A percentile compares a stretch with the other conserved stretches of the same genome.
Conservation (phyloP, 345 rosid species). For the Corchorus olitorius region DNA sequence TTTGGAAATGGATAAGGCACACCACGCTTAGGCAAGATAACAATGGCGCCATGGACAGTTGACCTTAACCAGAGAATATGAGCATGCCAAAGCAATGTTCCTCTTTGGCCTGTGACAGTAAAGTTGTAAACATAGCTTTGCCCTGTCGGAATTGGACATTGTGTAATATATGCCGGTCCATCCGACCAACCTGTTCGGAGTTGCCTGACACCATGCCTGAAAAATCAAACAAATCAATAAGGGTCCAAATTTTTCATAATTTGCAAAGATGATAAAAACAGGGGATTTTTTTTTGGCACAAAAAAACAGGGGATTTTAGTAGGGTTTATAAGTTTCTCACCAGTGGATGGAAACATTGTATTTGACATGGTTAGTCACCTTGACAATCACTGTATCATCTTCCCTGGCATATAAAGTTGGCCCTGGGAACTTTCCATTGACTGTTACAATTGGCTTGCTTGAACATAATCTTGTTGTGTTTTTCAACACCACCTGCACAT, state of each 20-base stretch:
- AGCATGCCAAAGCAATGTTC: slow-evolving; percentile 91
- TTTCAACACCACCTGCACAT: slow-evolving; percentile 64
- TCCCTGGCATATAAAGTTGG: slow-evolving; percentile 88
- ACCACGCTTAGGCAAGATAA: slow-evolving; percentile 76
- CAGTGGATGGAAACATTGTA: slow-evolving; percentile 87
- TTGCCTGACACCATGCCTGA: slow-evolving; percentile 86
- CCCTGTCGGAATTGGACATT: slow-evolving; percentile 85
- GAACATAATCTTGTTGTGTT: slow-evolving; percentile 72
- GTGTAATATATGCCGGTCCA: slow-evolving; percentile 93
- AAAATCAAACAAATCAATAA: neutral
- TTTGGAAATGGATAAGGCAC: slow-evolving; percentile 92
- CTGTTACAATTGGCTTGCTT: slow-evolving; percentile 77
- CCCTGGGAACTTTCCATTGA: slow-evolving; percentile 83
- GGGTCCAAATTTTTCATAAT: neutral
- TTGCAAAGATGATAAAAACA: neutral
- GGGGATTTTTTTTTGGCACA: neutral
- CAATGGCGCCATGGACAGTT: slow-evolving; percentile 82
- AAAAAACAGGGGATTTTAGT: neutral
- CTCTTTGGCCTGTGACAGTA: slow-evolving; percentile 86
- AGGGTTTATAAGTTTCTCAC: slow-evolving; percentile 35
- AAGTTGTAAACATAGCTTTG: slow-evolving; percentile 76
- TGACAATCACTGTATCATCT: slow-evolving; percentile 79
- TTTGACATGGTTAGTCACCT: slow-evolving; percentile 77
- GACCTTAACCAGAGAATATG: slow-evolving; percentile 93
- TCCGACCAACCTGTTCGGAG: slow-evolving; percentile 93